A percentile compares a stretch with the other conserved stretches of the same genome.
These are phyloP conservation scores for Tuber aestivum DNA, from an alignment of 495 filamentous ascomycete species.

Conservation along the genomic window DNA sequence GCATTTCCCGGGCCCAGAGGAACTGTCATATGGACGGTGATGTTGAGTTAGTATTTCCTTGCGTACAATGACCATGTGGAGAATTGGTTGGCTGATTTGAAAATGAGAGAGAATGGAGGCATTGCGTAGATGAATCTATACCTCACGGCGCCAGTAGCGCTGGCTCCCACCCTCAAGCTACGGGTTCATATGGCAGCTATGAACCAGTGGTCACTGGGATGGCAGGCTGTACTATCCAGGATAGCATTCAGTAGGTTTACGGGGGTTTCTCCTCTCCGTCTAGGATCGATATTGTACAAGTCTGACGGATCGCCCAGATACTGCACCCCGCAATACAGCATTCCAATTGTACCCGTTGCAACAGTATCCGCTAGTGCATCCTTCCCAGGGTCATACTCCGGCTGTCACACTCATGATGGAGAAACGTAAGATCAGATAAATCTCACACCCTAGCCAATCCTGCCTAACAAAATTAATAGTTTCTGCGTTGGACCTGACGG, in stretches of 20 bases:
- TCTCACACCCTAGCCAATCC: not conserved
- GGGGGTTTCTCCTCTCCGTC: not conserved
- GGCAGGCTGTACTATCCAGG: constrained; percentile 32
- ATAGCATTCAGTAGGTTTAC: constrained; percentile 31
- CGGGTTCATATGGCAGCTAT: not conserved
- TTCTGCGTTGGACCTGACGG: constrained; percentile 50
- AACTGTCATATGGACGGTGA: too few species aligned
- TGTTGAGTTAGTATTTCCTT: too few species aligned
- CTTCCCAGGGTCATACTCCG: constrained; percentile 49
- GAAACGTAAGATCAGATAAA: constrained; percentile 45
- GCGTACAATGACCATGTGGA: too few species aligned
- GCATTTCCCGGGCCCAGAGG: not conserved
- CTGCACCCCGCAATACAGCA: constrained; percentile 36
- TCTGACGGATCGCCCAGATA: constrained; percentile 24
- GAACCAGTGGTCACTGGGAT: constrained; percentile 16
- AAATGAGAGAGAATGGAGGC: too few species aligned
- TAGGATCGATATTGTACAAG: not conserved
- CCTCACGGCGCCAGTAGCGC: too few species aligned
- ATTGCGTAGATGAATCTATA: too few species aligned
- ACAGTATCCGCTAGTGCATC: constrained; percentile 42
- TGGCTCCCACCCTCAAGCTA: not conserved
- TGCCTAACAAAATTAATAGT: constrained; percentile 34
- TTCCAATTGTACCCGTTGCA: constrained; percentile 38
- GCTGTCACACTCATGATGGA: constrained; percentile 50
- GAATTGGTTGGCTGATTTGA: too few species aligned